Evolutionary conservation across 192 early-diverging fungal genomes (phyloP).

Genomic region (Backusella westeae): DNA sequence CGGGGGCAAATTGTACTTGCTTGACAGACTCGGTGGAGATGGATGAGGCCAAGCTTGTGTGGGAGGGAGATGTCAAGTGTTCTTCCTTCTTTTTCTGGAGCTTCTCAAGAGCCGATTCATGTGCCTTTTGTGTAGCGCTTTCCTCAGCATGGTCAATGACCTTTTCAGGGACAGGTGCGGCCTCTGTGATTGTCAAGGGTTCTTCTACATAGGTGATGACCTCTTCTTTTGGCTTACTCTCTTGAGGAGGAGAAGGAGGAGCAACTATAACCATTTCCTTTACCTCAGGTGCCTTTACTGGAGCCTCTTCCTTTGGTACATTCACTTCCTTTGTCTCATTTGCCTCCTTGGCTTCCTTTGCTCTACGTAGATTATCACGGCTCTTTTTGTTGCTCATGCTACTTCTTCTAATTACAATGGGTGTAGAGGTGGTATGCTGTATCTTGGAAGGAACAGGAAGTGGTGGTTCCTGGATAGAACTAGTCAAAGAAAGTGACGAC

Average conservation of each 20-base stretch:
- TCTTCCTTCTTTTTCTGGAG: neutral
- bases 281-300: neutral
- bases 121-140: neutral
- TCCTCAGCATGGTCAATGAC: neutral
- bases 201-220: neutral
- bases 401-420: conserved; percentile 16
- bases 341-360: conserved; percentile 12
- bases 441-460: neutral
- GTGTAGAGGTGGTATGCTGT: neutral
- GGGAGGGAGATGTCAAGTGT: neutral
- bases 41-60: neutral
- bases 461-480: neutral
- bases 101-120: neutral
- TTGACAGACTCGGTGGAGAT: neutral
- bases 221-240: neutral
- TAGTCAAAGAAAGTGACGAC: neutral
- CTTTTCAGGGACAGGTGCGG: no score
- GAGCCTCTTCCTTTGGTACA: neutral
- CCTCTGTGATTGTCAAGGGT: neutral
- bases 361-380: conserved; percentile 21
- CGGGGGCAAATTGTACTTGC: neutral
- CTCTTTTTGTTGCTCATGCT: conserved; percentile 33
- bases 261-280: neutral
- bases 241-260: neutral
- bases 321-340: neutral